Evolutionary conservation across 1,139 yeast genomes (phyloP).

Genomic region (Yamadazyma sp.): DNA sequence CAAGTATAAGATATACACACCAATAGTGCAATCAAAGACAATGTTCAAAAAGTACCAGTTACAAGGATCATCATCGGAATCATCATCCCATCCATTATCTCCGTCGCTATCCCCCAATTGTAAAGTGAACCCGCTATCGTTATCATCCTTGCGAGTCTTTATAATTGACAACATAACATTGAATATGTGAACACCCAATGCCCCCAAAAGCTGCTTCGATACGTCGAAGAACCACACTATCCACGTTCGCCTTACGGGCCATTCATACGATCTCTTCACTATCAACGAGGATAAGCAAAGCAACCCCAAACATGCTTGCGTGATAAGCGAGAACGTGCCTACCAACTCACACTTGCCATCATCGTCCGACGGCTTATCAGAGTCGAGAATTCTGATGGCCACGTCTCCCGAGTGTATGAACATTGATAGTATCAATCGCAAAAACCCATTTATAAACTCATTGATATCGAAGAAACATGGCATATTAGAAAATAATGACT

Average conservation of each 20-base stretch:
- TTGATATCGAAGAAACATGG: slow-evolving; percentile 3
- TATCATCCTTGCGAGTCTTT: slow-evolving; percentile 38
- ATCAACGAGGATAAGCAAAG: slow-evolving; percentile 74
- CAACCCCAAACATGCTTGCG: slow-evolving; percentile 69
- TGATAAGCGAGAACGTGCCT: slow-evolving; percentile 68
- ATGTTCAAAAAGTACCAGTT: slow-evolving; percentile 92
- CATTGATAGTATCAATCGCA: slow-evolving; percentile 4
- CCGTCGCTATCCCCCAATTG: neutral
- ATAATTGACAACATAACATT: slow-evolving; percentile 73
- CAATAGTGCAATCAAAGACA: slow-evolving; percentile 90
- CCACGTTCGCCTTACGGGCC: slow-evolving; percentile 81
- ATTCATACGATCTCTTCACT: slow-evolving; percentile 73
- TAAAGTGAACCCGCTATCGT: neutral
- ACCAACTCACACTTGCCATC: slow-evolving; percentile 57
- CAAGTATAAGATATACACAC: slow-evolving; percentile 74
- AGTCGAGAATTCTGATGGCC: neutral
- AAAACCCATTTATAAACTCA: neutral
- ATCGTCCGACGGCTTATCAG: slow-evolving; percentile 3
- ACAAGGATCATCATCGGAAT: slow-evolving; percentile 55
- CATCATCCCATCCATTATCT: slow-evolving; percentile 14
- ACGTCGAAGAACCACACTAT: slow-evolving; percentile 88
- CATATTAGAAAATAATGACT: slow-evolving; percentile 1
- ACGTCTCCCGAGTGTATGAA: slow-evolving; percentile 4
- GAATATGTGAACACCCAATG: slow-evolving; percentile 77
- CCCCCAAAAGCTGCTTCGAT: slow-evolving; percentile 84